Conservation (phyloP, 148 eudicot species). For the Silene latifolia region DNA sequence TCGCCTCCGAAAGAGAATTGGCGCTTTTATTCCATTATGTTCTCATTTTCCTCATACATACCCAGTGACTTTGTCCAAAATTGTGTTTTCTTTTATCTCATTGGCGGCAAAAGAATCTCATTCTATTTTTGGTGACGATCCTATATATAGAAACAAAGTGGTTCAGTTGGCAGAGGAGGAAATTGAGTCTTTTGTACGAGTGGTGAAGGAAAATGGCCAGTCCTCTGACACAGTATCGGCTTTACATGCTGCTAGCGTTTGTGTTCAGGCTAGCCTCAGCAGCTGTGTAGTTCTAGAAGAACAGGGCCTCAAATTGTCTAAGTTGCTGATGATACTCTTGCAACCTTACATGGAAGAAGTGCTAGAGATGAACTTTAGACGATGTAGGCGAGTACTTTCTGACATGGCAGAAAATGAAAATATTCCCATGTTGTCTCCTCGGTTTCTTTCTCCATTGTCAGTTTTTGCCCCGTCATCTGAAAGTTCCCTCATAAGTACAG, state of each 20-base stretch:
- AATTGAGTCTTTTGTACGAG: conserved; percentile 71
- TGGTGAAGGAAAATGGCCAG: conserved; percentile 86
- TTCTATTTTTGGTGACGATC: conserved; percentile 82
- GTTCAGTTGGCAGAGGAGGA: conserved; percentile 96
- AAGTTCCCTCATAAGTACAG: conserved; percentile 56
- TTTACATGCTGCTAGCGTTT: conserved; percentile 75
- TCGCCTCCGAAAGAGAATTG: conserved; percentile 59
- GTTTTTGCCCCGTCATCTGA: conserved; percentile 66
- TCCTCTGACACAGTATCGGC: conserved; percentile 72
- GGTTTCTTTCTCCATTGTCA: conserved; percentile 73
- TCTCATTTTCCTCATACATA: conserved; percentile 72
- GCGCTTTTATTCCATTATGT: conserved; percentile 67
- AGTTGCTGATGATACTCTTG: conserved; percentile 83
- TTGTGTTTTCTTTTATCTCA: conserved; percentile 69
- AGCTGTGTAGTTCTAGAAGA: conserved; percentile 66
- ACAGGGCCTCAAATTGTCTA: conserved; percentile 77
- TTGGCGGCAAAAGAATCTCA: conserved; percentile 61
- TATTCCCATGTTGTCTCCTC: conserved; percentile 66
- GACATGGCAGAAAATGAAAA: conserved; percentile 57
- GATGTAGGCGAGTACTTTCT: conserved; percentile 72
- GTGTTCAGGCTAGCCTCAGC: conserved; percentile 79
- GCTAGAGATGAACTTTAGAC: conserved; percentile 77
- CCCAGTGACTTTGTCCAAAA: conserved; percentile 76
- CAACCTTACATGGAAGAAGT: conserved; percentile 86
- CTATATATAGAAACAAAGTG: conserved; percentile 58